A percentile compares a stretch with the other conserved stretches of the same genome.
Conservation (phyloP, 1,139 yeast species). For the Pichia sp. region DNA sequence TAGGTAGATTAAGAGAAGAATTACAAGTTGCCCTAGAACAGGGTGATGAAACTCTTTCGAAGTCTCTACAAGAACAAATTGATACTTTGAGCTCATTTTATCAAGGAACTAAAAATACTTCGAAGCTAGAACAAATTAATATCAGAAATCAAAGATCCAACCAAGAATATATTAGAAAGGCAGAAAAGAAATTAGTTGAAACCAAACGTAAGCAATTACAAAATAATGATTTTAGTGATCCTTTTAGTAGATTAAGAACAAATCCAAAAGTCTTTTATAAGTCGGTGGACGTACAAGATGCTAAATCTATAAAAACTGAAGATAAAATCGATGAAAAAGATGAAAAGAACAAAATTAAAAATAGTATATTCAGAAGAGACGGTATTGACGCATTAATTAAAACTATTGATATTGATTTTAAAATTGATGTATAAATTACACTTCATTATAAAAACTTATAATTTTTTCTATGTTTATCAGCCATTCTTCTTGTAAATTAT, state of each 20-base stretch:
- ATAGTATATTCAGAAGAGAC: slow-evolving; percentile 22
- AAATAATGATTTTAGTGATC: slow-evolving; percentile 54
- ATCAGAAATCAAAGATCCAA: slow-evolving; percentile 80
- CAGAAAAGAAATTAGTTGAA: slow-evolving; percentile 62
- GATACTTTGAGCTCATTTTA: slow-evolving; percentile 27
- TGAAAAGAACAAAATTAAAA: slow-evolving; percentile 13
- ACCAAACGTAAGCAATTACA: slow-evolving; percentile 43
- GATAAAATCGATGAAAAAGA: slow-evolving; percentile 11
- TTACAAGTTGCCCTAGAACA: slow-evolving; percentile 71
- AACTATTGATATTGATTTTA: slow-evolving; percentile 24
- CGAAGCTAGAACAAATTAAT: slow-evolving; percentile 55
- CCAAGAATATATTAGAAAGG: slow-evolving; percentile 68
- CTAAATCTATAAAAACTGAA: slow-evolving; percentile 9
- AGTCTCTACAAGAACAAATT: slow-evolving; percentile 49
- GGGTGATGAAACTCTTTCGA: slow-evolving; percentile 46
- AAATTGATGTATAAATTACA: slow-evolving; percentile 18
- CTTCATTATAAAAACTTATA: not conserved
- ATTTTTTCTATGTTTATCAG: not conserved
- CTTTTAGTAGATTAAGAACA: slow-evolving; percentile 84
- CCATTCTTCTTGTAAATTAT: not conserved
- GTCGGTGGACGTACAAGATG: slow-evolving; percentile 15
- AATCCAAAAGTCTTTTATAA: slow-evolving; percentile 74
- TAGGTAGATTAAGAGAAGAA: slow-evolving; percentile 67
- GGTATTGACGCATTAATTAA: slow-evolving; percentile 28
- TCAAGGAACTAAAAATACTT: slow-evolving; percentile 15